These are phyloP conservation scores for Coprinopsis marcescibilis DNA, from an alignment of 768 basidiomycete genomes.

Conservation along the genomic window DNA sequence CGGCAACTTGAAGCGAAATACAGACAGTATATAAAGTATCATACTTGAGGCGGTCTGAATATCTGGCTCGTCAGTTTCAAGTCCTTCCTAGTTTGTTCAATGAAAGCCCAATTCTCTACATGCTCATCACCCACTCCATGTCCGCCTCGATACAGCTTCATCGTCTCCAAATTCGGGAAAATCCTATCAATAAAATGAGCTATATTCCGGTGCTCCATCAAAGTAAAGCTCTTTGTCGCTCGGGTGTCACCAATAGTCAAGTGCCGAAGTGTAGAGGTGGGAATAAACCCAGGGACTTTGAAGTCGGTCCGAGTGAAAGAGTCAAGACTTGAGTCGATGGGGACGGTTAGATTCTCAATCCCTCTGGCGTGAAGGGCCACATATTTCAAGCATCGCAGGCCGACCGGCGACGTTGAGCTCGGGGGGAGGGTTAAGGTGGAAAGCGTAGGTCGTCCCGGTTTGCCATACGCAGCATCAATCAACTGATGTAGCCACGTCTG, in stretches of 20 bases:
- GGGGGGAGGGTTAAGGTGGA: too few species aligned
- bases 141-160: neutral
- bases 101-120: slow-evolving; percentile 1
- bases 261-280: neutral
- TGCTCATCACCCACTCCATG: neutral
- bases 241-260: slow-evolving; percentile 1
- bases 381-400: too few species aligned
- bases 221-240: neutral
- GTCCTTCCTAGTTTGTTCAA: neutral
- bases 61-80: neutral
- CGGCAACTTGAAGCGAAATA: neutral
- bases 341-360: too few species aligned
- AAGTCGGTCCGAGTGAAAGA: too few species aligned
- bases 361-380: too few species aligned
- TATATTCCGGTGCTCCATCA: slow-evolving; percentile 1
- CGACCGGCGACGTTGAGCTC: too few species aligned
- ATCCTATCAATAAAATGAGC: slow-evolving; percentile 1
- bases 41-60: neutral
- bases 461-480: too few species aligned
- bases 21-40: neutral
- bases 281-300: too few species aligned
- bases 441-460: too few species aligned
- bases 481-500: too few species aligned
- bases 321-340: too few species aligned
- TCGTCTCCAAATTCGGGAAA: slow-evolving; percentile 1